Percentiles rank a stretch among this genome's conserved stretches.
Evolutionary conservation across 192 early-diverging fungal genomes (phyloP).

Genomic region (Linnemannia schmuckeri): DNA sequence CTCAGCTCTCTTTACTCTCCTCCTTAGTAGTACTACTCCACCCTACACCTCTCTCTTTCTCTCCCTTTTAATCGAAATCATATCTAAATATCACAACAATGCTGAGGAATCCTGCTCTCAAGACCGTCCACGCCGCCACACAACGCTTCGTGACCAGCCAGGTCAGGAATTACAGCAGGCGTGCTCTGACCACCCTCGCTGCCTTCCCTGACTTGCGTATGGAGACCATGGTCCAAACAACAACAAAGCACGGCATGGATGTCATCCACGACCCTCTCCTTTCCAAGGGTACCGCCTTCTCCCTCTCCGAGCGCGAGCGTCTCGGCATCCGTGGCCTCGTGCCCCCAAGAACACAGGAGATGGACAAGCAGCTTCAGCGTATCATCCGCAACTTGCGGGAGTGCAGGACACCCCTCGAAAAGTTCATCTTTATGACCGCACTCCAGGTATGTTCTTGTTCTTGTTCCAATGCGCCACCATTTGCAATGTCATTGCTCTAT

Average conservation of each 20-base stretch:
- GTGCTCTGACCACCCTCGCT: constrained; percentile 52
- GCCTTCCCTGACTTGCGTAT: constrained; percentile 54
- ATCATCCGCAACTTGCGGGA: constrained; percentile 65
- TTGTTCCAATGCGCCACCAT: neutral
- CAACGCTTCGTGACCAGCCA: constrained; percentile 36
- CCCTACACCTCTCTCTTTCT: neutral
- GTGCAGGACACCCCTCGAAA: constrained; percentile 62
- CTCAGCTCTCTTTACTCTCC: constrained; percentile 7
- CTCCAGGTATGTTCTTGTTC: constrained; percentile 50
- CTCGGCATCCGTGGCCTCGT: constrained; percentile 67
- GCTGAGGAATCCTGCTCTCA: constrained; percentile 55
- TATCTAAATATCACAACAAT: constrained; percentile 4
- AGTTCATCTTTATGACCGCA: constrained; percentile 67
- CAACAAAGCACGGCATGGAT: constrained; percentile 61
- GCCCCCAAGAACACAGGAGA: constrained; percentile 66
- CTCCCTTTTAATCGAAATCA: constrained; percentile 1
- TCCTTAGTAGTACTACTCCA: neutral
- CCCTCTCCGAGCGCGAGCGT: constrained; percentile 63
- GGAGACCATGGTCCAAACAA: constrained; percentile 56
- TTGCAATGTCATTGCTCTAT: neutral
- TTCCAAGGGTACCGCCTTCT: constrained; percentile 69
- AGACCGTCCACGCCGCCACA: constrained; percentile 43
- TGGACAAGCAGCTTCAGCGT: constrained; percentile 69
- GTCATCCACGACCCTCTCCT: constrained; percentile 67
- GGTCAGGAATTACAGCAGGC: constrained; percentile 44